These are phyloP conservation scores for Alternaria panax DNA, from an alignment of 2,329 filamentous ascomycete genomes.

Conservation along the genomic window DNA sequence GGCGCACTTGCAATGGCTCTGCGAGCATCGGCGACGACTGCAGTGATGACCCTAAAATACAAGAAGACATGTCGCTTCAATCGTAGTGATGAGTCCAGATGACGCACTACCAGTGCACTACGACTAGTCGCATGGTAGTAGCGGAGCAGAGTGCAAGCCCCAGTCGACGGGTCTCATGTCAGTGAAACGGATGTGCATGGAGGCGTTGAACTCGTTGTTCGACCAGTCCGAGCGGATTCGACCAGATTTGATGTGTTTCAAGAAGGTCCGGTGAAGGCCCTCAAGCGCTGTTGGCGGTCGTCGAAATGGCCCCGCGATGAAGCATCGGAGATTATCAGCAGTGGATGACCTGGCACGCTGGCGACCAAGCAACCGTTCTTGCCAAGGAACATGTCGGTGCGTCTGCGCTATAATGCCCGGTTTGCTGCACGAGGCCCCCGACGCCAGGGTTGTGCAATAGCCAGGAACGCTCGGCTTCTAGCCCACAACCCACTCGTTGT, in stretches of 20 bases:
- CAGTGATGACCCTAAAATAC: constrained; percentile 18
- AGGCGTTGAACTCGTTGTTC: constrained; percentile 24
- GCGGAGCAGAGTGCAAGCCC: constrained; percentile 9
- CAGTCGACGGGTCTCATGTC: constrained; percentile 11
- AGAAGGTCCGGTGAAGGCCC: constrained; percentile 11
- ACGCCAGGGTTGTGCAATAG: constrained; percentile 25
- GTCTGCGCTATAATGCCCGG: constrained; percentile 18
- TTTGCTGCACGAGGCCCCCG: constrained; percentile 29
- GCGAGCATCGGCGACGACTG: constrained; percentile 3
- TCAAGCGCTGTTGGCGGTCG: constrained; percentile 29
- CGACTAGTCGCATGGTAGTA: constrained; percentile 22
- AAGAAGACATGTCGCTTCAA: constrained; percentile 12
- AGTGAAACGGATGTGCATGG: constrained; percentile 11
- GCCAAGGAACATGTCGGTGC: constrained; percentile 38
- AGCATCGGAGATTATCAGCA: constrained; percentile 32
- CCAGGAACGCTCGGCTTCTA: constrained; percentile 23
- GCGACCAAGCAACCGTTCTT: constrained; percentile 39
- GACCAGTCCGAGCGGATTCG: constrained; percentile 15
- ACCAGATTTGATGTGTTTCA: constrained; percentile 28
- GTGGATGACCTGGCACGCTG: constrained; percentile 40
- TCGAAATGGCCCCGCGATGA: constrained; percentile 21
- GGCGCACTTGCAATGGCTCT: constrained; percentile 2
- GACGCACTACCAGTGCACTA: constrained; percentile 14
- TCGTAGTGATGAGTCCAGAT: constrained; percentile 16
- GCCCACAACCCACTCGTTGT: constrained; percentile 2